phyloP scores from a whole-genome alignment of 1,139 yeast species.

The Candida pseudocylindracea region DNA sequence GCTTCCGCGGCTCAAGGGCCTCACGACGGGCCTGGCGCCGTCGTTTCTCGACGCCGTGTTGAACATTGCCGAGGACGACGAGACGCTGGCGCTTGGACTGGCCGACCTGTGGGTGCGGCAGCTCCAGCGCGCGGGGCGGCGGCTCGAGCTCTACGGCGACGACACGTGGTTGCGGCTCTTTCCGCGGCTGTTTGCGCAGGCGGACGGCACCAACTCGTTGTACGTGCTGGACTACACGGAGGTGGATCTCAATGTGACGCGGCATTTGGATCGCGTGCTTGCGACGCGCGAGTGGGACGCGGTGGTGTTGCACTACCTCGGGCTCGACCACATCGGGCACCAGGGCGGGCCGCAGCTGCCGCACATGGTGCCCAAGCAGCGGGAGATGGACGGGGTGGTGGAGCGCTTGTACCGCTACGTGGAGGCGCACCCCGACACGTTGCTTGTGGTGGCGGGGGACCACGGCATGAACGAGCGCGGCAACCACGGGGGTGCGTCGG shows the following conservation, averaged over 20 bases:
- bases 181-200: constrained; percentile 35
- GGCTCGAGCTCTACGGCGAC: constrained; percentile 76
- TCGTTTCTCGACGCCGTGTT: constrained; percentile 70
- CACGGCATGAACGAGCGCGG: constrained; percentile 5
- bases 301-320: constrained; percentile 72
- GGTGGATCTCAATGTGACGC: constrained; percentile 81
- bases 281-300: constrained; percentile 44
- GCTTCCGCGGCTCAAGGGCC: constrained; percentile 55
- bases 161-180: constrained; percentile 93
- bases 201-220: constrained; percentile 84
- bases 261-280: constrained; percentile 50
- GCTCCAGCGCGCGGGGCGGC: constrained; percentile 15
- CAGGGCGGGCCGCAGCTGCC: constrained; percentile 77
- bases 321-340: constrained; percentile 94
- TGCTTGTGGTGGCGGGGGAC: constrained; percentile 4
- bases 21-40: constrained; percentile 67
- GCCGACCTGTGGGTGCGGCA: constrained; percentile 83
- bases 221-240: constrained; percentile 88
- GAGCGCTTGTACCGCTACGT: constrained; percentile 24
- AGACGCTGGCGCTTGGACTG: constrained; percentile 52
- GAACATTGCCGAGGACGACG: constrained; percentile 77
- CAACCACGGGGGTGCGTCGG: constrained; percentile 40
- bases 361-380: constrained; percentile 63
- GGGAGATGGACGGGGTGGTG: constrained; percentile 63
- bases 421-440: constrained; percentile 4